Conservation (phyloP, 139 green algal genomes). For the Chlamydomonas sp. region DNA sequence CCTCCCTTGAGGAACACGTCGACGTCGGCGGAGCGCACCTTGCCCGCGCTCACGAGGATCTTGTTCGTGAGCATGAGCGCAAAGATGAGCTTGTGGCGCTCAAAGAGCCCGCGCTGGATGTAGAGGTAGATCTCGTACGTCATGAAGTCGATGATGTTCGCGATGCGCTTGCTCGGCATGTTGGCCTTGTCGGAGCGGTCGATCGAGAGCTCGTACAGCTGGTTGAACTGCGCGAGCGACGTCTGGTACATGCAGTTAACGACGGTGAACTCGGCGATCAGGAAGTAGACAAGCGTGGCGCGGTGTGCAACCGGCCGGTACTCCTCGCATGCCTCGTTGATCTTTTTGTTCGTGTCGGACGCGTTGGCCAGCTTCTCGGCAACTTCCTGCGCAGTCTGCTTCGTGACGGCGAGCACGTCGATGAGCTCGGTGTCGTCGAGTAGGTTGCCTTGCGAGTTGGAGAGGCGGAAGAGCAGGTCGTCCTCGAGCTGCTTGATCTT, state of each 20-base stretch:
- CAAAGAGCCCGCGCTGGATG: slow-evolving; percentile 89
- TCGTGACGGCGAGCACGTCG: slow-evolving; percentile 86
- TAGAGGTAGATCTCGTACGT: slow-evolving; percentile 90
- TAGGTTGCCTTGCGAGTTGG: slow-evolving; percentile 78
- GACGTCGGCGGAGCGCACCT: slow-evolving; percentile 49
- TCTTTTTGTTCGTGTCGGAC: slow-evolving; percentile 84
- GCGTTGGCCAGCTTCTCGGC: slow-evolving; percentile 79
- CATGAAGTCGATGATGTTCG: slow-evolving; percentile 90
- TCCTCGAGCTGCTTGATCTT: slow-evolving; percentile 94
- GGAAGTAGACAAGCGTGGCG: slow-evolving; percentile 88
- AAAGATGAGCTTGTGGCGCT: slow-evolving; percentile 94
- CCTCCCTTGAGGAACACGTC: slow-evolving; percentile 86
- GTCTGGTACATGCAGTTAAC: slow-evolving; percentile 97
- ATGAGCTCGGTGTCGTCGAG: slow-evolving; percentile 95
- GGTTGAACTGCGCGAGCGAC: slow-evolving; percentile 66
- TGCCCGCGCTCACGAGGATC: slow-evolving; percentile 60
- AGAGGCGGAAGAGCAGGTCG: slow-evolving; percentile 83
- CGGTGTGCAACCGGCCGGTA: slow-evolving; percentile 84
- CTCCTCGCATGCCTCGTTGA: slow-evolving; percentile 92
- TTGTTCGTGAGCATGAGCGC: slow-evolving; percentile 87
- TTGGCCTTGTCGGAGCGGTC: slow-evolving; percentile 73
- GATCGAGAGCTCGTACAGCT: slow-evolving; percentile 71
- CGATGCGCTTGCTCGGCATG: slow-evolving; percentile 85
- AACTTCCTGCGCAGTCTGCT: slow-evolving; percentile 84
- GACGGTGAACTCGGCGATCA: slow-evolving; percentile 83